Evolutionary conservation across 2,329 filamentous ascomycete species (phyloP), one percentile per base, ranked within the genome.

Genomic region (Arthrobotrys sinensis): DNA sequence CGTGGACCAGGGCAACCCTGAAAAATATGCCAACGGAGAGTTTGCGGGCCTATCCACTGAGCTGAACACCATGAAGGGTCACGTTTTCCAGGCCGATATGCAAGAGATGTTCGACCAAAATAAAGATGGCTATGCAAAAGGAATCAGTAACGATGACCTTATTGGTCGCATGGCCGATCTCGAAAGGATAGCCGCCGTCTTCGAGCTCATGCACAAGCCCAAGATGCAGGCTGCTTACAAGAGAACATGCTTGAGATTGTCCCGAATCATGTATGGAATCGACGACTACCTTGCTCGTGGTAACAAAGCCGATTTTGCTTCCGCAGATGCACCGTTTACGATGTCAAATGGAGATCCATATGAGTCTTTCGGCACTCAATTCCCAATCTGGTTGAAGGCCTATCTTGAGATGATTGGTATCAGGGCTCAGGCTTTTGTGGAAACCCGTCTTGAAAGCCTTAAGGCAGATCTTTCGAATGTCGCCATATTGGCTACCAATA

Each of bases 181-280:
- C 19, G 62, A 66, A 52, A 52, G 36, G n/a, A 19, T 66, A 16
- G 43, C 62, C 2, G 62, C 36, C n/a, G 62, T 66, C 12, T 66
- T 66, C 28, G 62, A 66, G 7, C 45, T 66, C 12, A 66, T 66
- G 62, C 14, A 43, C 8, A 66, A 66, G 45, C 14, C 21, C 21
- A 50, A 52, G 19, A 38, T 66, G 24, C 4, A 66, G 19, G 24
- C 19, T 8, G 46, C 62, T 2, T 52, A 52, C n/a, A 66, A 66
- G 45, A 50, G 24, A 52, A 66, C 62, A 12, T 66, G 62, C 45
- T 7, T 38, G 8, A 34, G 62, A 21, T 32, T 66, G 10, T 66
- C 62, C 14, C 16, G 36, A 34, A 21, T 66, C 24, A 66, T 66
- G 62, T 66, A 66, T n/a, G 62, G 62, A 50, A 40, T 66, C 16